Base-by-base conservation (phyloP, 345 rosid genomes). In the Barbarea vulgaris region DNA sequence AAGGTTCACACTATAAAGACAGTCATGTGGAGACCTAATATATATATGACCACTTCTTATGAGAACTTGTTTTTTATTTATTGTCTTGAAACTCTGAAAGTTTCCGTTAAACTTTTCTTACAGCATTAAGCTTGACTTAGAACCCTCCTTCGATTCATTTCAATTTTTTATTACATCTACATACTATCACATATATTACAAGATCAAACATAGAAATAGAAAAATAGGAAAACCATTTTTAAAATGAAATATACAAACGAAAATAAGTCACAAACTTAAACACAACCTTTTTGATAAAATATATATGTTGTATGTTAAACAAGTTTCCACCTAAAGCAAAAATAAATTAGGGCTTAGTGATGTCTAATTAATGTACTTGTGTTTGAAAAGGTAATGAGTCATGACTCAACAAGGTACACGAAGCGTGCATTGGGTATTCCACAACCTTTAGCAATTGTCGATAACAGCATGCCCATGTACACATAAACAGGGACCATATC, bases 371-470 rank as follows among this genome's bases (percentile, higher is more conserved):
- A 41, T 51, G 63, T 61, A 61, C 48, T 52, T 60, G 63, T 51
- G 68, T 34, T 67, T 31, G 17, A 62, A 67, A 69, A 62, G 51
- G 17, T 47, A 76, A 37, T 15, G 66, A 71, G 47, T 15, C 67
- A 50, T 27, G 73, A 58, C 53, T 53, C 37, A 54, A 63, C 37
- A 76, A 54, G 53, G 58, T 62, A 46, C 65, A 37, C 36, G 59
- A 70, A 59, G 75, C 76, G 71, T 70, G 80, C 80, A 63, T 63
- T 36, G 70, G 46, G 65, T 62, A n/a, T 54, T 27, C 50, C 70
- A 77, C 71, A 77, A 31, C 65, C 75, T 76, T 70, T 69, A 62
- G 34, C n/a, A 22, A 17, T 69, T 77, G 80, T 77, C 80, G 80
- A 77, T 55, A 55, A 64, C 60, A 62, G 61, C 80, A 54, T 77